Conservation (phyloP, 1,284 basidiomycete genomes). For the Kalmanozyma brasiliensis region DNA sequence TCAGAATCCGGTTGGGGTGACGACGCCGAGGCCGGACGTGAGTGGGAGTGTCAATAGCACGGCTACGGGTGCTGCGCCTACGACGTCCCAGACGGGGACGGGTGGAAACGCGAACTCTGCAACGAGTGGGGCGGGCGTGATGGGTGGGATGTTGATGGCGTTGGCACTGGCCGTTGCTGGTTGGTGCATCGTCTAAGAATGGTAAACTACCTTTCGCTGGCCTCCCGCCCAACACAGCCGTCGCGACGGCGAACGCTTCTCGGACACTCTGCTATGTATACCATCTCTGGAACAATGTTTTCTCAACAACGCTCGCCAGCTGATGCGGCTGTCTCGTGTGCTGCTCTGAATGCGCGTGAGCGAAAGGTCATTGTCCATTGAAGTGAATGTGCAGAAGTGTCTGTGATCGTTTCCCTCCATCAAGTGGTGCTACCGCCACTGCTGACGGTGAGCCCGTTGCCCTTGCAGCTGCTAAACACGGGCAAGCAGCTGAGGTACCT, state of each 20-base stretch:
- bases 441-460: conserved; percentile 44
- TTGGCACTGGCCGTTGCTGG: neutral
- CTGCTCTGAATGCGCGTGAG: no score
- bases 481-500: conserved; percentile 70
- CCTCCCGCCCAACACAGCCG: no score
- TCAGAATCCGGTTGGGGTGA: conserved; percentile 72
- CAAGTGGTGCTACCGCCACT: conserved; percentile 12
- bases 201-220: no score
- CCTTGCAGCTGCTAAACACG: conserved; percentile 56
- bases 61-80: neutral
- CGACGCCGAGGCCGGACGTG: conserved; percentile 14
- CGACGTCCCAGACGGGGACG: conserved; percentile 1
- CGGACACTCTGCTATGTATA: neutral
- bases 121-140: no score
- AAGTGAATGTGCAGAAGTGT: neutral
- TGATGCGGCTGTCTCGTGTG: no score
- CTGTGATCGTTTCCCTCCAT: conserved; percentile 1
- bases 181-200: no score
- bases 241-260: no score
- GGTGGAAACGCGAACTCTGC: conserved; percentile 5
- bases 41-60: conserved; percentile 5
- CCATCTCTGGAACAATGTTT: neutral
- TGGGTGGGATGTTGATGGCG: neutral
- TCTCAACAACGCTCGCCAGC: no score
- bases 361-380: conserved; percentile 2